phyloP scores from a whole-genome alignment of 2,329 filamentous ascomycete species.

The Pseudogymnoascus sp. region DNA sequence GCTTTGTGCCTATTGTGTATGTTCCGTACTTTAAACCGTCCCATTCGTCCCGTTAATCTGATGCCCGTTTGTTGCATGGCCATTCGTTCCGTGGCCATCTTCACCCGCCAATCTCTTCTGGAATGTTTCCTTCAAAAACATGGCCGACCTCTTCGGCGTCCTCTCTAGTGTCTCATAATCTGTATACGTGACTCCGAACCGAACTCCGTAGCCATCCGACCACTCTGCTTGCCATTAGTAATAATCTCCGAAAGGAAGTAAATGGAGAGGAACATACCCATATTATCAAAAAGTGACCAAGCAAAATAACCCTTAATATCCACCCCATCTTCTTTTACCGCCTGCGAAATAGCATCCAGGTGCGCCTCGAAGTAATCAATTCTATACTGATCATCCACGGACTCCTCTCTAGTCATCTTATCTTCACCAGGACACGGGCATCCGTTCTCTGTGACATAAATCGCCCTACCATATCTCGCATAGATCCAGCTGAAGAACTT shows the following conservation, averaged over 20 bases:
- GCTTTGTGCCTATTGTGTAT: not conserved
- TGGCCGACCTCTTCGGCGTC: conserved; percentile 24
- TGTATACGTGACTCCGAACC: conserved; percentile 25
- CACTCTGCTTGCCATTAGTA: conserved; percentile 18
- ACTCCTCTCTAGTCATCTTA: conserved; percentile 29
- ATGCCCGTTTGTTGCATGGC: conserved; percentile 2
- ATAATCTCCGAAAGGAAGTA: conserved; percentile 1
- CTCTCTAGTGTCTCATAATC: conserved; percentile 23
- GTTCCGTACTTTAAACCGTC: not conserved
- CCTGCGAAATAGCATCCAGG: conserved; percentile 30
- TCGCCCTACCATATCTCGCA: conserved; percentile 21
- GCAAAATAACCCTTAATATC: conserved; percentile 28
- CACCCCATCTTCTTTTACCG: conserved; percentile 22
- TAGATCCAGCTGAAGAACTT: conserved; percentile 23
- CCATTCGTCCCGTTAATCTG: not conserved
- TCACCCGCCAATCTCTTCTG: not conserved
- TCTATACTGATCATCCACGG: conserved; percentile 32
- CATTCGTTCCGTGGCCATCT: not conserved
- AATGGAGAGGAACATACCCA: conserved; percentile 23
- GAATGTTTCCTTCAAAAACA: conserved; percentile 18
- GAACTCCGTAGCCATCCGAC: conserved; percentile 24
- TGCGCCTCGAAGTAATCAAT: conserved; percentile 33
- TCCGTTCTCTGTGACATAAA: conserved; percentile 25
- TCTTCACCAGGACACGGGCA: conserved; percentile 30
- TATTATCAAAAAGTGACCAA: conserved; percentile 29